Conservation (phyloP, 148 eudicot species). For the Rhododendron mucronatum region DNA sequence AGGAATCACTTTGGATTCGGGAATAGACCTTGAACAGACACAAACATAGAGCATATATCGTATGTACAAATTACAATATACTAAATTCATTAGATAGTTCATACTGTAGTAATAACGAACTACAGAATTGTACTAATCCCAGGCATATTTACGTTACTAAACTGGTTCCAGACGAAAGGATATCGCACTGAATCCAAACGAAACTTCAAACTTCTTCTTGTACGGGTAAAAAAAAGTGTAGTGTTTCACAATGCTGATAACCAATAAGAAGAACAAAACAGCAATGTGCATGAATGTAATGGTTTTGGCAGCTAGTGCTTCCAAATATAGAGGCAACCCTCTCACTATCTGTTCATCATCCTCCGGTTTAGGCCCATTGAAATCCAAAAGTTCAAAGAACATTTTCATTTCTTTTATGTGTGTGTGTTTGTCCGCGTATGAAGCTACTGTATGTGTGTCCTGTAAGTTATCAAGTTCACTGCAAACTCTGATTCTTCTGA, state of each 20-base stretch:
- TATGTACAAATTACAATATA: background rate
- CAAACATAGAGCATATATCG: background rate
- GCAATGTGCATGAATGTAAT: background rate
- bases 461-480: background rate
- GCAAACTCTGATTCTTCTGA: background rate
- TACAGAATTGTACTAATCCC: background rate
- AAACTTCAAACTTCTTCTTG: background rate
- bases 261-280: background rate
- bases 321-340: background rate
- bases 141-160: background rate
- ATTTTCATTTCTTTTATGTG: background rate
- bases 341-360: background rate
- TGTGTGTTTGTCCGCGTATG: background rate
- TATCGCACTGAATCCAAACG: background rate
- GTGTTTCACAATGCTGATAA: background rate
- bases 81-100: background rate
- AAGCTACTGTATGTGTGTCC: background rate
- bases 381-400: background rate
- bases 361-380: background rate
- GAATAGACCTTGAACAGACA: background rate
- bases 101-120: background rate
- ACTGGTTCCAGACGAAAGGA: background rate
- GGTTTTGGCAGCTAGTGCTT: background rate
- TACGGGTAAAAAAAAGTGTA: background rate
- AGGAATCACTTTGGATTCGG: background rate